phyloP scores from a whole-genome alignment of 1,284 basidiomycete species.

The Cronartium quercuum region DNA sequence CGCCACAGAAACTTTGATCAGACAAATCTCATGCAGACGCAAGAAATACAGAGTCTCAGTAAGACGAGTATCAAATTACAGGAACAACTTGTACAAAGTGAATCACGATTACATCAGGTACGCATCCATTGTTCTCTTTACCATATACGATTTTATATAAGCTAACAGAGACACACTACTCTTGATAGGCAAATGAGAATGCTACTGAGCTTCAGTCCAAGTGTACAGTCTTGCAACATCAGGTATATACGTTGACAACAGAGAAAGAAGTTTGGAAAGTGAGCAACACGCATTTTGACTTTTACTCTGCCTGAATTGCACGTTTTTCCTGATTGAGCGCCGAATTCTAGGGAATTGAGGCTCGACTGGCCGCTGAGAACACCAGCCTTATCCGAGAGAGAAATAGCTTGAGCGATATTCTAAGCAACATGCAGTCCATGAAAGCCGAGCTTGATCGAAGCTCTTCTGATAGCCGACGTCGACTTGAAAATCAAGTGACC shows the following conservation, averaged over 20 bases:
- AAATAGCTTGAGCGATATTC: conserved; percentile 73
- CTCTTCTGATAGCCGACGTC: conserved; percentile 67
- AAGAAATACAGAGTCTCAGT: conserved; percentile 50
- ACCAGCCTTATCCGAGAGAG: conserved; percentile 69
- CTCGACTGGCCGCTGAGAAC: conserved; percentile 76
- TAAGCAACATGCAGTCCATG: conserved; percentile 81
- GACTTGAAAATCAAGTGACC: conserved; percentile 72
- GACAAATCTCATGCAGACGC: conserved; percentile 63
- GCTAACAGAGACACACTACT: conserved; percentile 46
- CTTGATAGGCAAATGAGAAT: conserved; percentile 61
- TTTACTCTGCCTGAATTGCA: conserved; percentile 5
- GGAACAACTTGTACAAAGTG: conserved; percentile 47
- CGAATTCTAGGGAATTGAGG: conserved; percentile 60
- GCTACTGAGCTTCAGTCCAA: conserved; percentile 57
- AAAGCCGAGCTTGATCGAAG: conserved; percentile 76
- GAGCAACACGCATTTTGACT: conserved; percentile 42
- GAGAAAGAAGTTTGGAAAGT: conserved; percentile 91
- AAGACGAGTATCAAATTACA: conserved; percentile 48
- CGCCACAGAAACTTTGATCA: conserved; percentile 62
- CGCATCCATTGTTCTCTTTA: conserved; percentile 51
- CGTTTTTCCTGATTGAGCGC: neutral
- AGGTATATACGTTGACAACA: conserved; percentile 73
- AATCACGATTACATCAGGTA: conserved; percentile 52
- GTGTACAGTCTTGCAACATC: conserved; percentile 70
- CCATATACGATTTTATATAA: conserved; percentile 59